These are phyloP conservation scores for Thermomyces lanuginosus DNA, from an alignment of 2,329 filamentous ascomycete species.

Conservation along the genomic window DNA sequence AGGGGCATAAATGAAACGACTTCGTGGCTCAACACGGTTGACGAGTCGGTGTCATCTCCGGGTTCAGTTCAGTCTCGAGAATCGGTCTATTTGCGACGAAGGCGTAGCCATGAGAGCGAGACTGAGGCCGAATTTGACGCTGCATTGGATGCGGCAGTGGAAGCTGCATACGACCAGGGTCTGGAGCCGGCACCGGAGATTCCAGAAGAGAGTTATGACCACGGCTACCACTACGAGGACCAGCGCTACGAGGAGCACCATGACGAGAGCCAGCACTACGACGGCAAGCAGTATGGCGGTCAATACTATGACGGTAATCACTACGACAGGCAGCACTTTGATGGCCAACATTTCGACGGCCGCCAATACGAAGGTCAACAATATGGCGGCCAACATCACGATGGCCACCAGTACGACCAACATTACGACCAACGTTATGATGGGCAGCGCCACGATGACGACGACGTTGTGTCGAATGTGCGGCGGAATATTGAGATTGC, in stretches of 20 bases:
- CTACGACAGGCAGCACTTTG: too few relatives aligned
- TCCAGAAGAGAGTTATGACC: constrained; percentile 13
- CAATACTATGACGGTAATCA: too few relatives aligned
- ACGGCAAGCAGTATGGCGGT: too few relatives aligned
- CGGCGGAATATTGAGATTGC: constrained; percentile 56
- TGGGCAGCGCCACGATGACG: constrained; percentile 6
- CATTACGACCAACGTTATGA: constrained; percentile 3
- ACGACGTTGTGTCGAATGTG: constrained; percentile 32
- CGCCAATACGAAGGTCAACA: too few relatives aligned
- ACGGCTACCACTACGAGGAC: constrained; percentile 4
- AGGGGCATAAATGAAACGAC: constrained; percentile 63
- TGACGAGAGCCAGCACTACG: too few relatives aligned
- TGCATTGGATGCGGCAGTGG: constrained; percentile 84
- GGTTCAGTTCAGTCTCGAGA: constrained; percentile 70
- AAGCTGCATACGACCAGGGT: constrained; percentile 87
- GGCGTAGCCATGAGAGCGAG: constrained; percentile 51
- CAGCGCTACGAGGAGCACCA: constrained; percentile 3
- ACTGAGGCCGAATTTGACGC: constrained; percentile 88
- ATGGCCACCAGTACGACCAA: constrained; percentile 6
- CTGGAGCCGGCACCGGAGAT: constrained; percentile 48
- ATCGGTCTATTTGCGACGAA: constrained; percentile 50
- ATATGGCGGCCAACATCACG: too few relatives aligned
- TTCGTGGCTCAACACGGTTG: constrained; percentile 87
- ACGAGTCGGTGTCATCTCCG: constrained; percentile 67
- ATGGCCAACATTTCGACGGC: too few relatives aligned